Evolutionary conservation across 805 yeast genomes (phyloP).

Genomic region (Metschnikowia gelsemii): DNA sequence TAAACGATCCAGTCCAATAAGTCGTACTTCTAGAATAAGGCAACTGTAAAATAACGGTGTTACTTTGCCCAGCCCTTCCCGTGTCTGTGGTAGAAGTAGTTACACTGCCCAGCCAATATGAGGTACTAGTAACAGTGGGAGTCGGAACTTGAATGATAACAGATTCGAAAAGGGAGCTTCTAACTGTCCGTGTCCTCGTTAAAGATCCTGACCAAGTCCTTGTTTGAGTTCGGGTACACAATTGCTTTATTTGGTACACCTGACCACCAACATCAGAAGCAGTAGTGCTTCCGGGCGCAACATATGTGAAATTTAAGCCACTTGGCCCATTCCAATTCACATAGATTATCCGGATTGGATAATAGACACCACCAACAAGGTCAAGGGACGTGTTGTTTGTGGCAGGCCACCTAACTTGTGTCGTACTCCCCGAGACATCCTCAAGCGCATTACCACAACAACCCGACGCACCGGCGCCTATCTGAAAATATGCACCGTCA

Average conservation of each 20-base stretch:
- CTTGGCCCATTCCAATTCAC: constrained; percentile 13
- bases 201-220: constrained; percentile 2
- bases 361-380: constrained; percentile 5
- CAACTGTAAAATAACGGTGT: not conserved
- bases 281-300: constrained; percentile 2
- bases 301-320: constrained; percentile 6
- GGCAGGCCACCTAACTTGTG: not conserved
- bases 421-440: not conserved
- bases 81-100: not conserved
- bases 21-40: not conserved
- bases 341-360: constrained; percentile 13
- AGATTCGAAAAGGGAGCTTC: no score
- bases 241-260: constrained; percentile 5
- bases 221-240: constrained; percentile 1
- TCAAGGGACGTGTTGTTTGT: not conserved
- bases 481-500: constrained; percentile 3
- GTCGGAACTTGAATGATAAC: not conserved
- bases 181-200: no score
- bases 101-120: not conserved
- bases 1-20: not conserved
- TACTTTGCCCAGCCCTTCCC: not conserved
- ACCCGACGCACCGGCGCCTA: constrained; percentile 4
- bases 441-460: constrained; percentile 11
- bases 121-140: not conserved
- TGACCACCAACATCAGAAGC: constrained; percentile 8